Evolutionary conservation across 2,329 filamentous ascomycete genomes (phyloP).

Genomic region (Cyphellophora europaea): DNA sequence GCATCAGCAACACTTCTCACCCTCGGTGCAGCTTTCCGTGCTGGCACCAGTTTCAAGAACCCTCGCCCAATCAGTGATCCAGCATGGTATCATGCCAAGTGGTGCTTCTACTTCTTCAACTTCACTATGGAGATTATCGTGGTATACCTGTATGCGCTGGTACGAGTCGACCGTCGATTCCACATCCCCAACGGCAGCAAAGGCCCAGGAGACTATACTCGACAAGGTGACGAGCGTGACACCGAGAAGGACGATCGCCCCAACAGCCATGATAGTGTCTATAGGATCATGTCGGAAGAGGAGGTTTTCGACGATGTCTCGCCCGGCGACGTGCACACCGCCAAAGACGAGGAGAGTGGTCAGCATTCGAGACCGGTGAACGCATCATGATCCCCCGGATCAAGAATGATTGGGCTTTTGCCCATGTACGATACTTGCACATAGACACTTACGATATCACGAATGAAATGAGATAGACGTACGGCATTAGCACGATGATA

Average conservation of each 20-base stretch:
- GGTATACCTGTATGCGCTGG: slow-evolving; percentile 55
- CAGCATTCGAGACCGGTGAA: no score
- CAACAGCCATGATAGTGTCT: slow-evolving; percentile 1
- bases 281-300: slow-evolving; percentile 17
- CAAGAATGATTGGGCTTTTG: no score
- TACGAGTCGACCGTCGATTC: slow-evolving; percentile 67
- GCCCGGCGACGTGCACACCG: neutral
- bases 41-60: slow-evolving; percentile 47
- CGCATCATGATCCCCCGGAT: no score
- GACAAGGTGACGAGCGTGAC: slow-evolving; percentile 1
- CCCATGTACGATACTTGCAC: no score
- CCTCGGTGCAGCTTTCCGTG: slow-evolving; percentile 61
- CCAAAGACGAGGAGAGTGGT: no score
- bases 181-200: slow-evolving; percentile 62
- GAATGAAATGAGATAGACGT: no score
- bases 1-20: slow-evolving; percentile 51
- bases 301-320: slow-evolving; percentile 17
- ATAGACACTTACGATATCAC: no score
- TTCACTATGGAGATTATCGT: slow-evolving; percentile 65
- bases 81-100: slow-evolving; percentile 62
- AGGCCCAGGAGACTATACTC: slow-evolving; percentile 39
- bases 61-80: slow-evolving; percentile 43
- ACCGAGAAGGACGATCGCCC: slow-evolving; percentile 1
- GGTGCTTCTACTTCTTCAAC: slow-evolving; percentile 72
- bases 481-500: no score